Percentiles rank a stretch among this genome's conserved stretches.
phyloP scores from a whole-genome alignment of 192 early-diverging fungal genomes.

The Rhizoclosmatium globosum region DNA sequence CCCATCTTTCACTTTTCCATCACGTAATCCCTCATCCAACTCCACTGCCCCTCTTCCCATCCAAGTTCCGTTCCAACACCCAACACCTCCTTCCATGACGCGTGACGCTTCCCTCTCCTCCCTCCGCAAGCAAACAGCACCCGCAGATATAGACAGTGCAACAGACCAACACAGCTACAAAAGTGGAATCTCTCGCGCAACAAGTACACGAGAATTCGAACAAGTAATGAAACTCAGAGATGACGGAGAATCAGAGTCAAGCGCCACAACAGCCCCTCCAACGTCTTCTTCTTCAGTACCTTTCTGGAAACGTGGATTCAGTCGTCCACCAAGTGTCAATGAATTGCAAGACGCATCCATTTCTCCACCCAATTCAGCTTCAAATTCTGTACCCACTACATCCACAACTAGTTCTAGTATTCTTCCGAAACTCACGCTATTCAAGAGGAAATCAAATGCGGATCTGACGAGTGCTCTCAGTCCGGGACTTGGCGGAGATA shows the following conservation, averaged over 20 bases:
- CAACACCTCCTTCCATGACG: background rate
- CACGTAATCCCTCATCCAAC: background rate
- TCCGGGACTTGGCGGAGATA: background rate
- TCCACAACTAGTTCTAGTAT: background rate
- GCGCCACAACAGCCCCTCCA: background rate
- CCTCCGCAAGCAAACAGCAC: background rate
- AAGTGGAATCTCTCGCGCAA: background rate
- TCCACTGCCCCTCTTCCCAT: background rate
- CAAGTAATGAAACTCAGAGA: background rate
- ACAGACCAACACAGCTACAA: background rate
- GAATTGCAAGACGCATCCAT: background rate
- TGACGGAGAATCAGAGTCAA: background rate
- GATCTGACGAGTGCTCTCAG: background rate
- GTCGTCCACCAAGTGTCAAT: background rate
- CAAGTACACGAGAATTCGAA: background rate
- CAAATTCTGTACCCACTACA: background rate
- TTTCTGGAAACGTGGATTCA: slow-evolving; percentile 6
- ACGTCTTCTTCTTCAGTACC: background rate
- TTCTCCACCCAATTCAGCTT: background rate
- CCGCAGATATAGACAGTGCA: background rate
- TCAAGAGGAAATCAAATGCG: background rate
- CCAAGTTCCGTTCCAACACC: background rate
- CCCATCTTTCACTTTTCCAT: background rate
- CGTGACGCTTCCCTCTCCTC: background rate
- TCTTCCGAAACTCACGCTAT: background rate